These are phyloP conservation scores for Dittrichia graveolens DNA, from an alignment of 129 eudicot species.

Conservation along the genomic window DNA sequence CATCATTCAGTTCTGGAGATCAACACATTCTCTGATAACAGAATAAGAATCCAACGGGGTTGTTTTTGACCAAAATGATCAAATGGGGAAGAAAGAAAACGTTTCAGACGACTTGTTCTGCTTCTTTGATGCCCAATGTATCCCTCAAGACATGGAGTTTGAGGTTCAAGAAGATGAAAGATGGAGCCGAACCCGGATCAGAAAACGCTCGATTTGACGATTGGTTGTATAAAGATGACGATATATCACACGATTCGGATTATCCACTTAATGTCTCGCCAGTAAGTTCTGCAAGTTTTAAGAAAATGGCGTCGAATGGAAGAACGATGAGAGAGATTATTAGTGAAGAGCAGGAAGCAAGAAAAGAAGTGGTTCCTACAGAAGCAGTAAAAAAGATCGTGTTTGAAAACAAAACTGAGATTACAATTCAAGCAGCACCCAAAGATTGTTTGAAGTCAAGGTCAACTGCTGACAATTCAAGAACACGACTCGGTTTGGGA, in stretches of 20 bases:
- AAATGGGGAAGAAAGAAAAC: constrained; percentile 34
- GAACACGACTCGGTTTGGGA: constrained; percentile 22
- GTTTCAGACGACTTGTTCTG: constrained; percentile 34
- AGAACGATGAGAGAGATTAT: constrained; percentile 43
- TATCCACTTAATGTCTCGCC: constrained; percentile 32
- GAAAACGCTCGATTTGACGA: not conserved
- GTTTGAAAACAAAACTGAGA: constrained; percentile 31
- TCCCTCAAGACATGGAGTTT: constrained; percentile 52
- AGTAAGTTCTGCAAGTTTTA: constrained; percentile 29
- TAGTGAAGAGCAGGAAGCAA: constrained; percentile 29
- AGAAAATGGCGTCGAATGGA: constrained; percentile 24
- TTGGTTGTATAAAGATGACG: constrained; percentile 18
- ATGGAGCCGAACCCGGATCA: constrained; percentile 18
- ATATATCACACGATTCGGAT: constrained; percentile 35
- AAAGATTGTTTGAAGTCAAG: constrained; percentile 20
- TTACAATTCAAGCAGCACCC: constrained; percentile 25
- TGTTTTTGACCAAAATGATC: constrained; percentile 12
- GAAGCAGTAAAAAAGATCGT: constrained; percentile 31
- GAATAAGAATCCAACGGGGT: constrained; percentile 3
- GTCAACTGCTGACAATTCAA: constrained; percentile 14
- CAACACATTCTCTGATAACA: constrained; percentile 13
- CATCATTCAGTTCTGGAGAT: not conserved
- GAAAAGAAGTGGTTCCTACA: constrained; percentile 7
- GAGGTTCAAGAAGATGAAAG: constrained; percentile 46
- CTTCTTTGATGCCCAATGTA: constrained; percentile 40